Percentiles rank a stretch among this genome's conserved stretches.
Evolutionary conservation across 225 moss, liverwort and hornwort genomes (phyloP).

Genomic region (Bryoerythrophyllum caledonicum): DNA sequence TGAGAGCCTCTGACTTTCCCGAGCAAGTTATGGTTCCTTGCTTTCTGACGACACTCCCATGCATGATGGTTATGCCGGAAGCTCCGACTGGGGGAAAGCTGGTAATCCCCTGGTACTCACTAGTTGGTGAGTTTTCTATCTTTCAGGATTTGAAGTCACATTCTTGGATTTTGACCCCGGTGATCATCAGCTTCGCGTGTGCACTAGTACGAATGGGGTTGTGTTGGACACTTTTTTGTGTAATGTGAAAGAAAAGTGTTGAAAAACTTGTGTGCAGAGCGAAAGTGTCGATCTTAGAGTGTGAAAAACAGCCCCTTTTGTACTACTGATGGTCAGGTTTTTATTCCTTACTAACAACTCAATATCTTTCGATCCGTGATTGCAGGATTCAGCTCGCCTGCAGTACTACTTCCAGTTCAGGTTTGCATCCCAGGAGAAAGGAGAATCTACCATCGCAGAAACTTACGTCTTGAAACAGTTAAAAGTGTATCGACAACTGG

Average conservation of each 20-base stretch:
- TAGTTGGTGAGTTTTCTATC: background rate
- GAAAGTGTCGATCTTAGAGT: too few species aligned
- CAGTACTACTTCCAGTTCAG: background rate
- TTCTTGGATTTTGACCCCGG: background rate
- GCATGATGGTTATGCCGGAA: background rate
- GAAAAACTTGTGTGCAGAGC: too few species aligned
- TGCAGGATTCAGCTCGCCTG: background rate
- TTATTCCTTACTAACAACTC: background rate
- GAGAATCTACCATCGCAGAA: background rate
- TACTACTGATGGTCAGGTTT: background rate
- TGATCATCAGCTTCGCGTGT: background rate
- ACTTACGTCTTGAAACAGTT: background rate
- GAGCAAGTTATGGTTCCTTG: background rate
- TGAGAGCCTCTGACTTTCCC: too few species aligned
- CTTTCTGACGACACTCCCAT: too few species aligned
- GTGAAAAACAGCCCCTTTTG: too few species aligned
- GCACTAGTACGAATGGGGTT: too few species aligned
- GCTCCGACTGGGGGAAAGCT: background rate
- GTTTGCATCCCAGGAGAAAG: background rate
- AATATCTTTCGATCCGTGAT: background rate
- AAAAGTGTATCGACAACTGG: background rate
- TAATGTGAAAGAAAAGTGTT: too few species aligned
- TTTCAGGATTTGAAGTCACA: background rate
- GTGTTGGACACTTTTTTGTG: too few species aligned
- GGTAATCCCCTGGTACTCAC: background rate